Conservation (phyloP, 2,329 filamentous ascomycete species). For the Amylocarpus encephaloides region DNA sequence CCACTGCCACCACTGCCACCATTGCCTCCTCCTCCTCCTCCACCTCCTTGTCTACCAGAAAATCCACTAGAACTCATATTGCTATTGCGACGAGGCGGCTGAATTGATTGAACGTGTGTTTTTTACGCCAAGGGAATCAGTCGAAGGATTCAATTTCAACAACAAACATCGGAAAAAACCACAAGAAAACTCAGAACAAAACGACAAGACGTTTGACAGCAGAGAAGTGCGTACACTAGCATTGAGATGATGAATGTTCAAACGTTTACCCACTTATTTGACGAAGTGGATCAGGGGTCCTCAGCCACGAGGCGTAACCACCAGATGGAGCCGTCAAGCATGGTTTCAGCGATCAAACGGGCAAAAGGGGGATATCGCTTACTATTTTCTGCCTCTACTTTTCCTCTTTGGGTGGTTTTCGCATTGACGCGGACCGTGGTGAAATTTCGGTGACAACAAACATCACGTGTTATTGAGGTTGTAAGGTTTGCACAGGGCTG, state of each 20-base stretch:
- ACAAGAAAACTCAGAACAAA: not conserved
- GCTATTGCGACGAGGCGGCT: not conserved
- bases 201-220: not conserved
- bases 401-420: not conserved
- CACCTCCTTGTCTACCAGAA: not conserved
- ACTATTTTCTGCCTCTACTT: not conserved
- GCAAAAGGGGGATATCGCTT: not conserved
- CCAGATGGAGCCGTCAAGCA: not conserved
- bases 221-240: not conserved
- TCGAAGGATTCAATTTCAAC: not conserved
- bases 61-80: not conserved
- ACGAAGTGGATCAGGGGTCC: not conserved
- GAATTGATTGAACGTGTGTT: too few relatives aligned
- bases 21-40: too few relatives aligned
- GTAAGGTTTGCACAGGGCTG: not conserved
- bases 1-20: not conserved
- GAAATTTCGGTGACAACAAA: conserved; percentile 3
- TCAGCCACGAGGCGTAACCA: conserved; percentile 2
- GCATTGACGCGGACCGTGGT: conserved; percentile 6
- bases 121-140: too few relatives aligned
- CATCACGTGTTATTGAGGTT: not conserved
- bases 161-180: not conserved
- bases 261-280: not conserved
- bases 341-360: conserved; percentile 5
- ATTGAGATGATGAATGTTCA: not conserved